These are phyloP conservation scores for Pelagophyceae sp. DNA, from an alignment of 352 stramenopile genomes.

Conservation along the genomic window DNA sequence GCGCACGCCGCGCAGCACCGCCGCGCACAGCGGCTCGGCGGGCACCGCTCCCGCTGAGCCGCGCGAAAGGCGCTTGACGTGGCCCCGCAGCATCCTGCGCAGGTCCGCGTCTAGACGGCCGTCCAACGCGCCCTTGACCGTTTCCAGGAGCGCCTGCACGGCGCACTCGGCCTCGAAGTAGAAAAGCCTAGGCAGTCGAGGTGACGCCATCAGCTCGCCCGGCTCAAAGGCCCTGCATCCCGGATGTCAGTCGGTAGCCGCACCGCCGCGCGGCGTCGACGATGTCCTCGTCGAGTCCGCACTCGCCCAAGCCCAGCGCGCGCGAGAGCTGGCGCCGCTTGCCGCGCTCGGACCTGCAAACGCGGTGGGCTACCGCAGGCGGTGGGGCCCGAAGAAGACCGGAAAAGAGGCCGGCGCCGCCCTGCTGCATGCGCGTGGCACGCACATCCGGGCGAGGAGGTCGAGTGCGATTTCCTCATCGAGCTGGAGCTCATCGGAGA, in stretches of 20 bases:
- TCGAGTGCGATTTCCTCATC: neutral
- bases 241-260: too few relatives aligned
- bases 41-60: too few relatives aligned
- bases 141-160: neutral
- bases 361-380: too few relatives aligned
- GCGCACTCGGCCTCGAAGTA: neutral
- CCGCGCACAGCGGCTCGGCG: too few relatives aligned
- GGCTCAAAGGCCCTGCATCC: too few relatives aligned
- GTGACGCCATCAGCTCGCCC: too few relatives aligned
- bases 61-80: too few relatives aligned
- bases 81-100: too few relatives aligned
- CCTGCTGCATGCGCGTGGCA: too few relatives aligned
- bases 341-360: neutral
- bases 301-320: neutral
- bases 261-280: neutral
- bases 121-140: neutral
- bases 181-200: too few relatives aligned
- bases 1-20: neutral
- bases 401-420: too few relatives aligned
- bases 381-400: too few relatives aligned
- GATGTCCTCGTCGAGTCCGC: slow-evolving; percentile 1
- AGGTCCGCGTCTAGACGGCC: neutral
- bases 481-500: slow-evolving; percentile 5
- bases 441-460: neutral
- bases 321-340: neutral